Percentiles rank a stretch among this genome's conserved stretches.
Conservation (phyloP, 305 asterid species). For the Fraxinus dipetala region DNA sequence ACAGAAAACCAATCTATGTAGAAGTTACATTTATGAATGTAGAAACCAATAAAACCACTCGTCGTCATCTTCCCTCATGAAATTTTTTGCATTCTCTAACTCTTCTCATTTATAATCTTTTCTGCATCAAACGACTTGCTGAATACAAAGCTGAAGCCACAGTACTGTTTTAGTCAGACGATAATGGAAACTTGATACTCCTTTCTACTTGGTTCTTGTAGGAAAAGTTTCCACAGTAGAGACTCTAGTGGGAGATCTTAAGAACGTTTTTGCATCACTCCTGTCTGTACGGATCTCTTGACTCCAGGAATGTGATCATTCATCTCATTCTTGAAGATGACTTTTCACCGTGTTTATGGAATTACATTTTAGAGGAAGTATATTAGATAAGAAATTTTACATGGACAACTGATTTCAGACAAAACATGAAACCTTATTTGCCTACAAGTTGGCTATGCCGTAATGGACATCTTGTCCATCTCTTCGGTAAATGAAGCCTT, state of each 20-base stretch:
- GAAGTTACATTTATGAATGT: background rate
- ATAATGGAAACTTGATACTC: background rate
- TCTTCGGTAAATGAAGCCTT: background rate
- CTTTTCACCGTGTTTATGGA: background rate
- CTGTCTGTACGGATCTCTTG: background rate
- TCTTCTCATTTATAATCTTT: background rate
- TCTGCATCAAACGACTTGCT: background rate
- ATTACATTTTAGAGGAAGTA: background rate
- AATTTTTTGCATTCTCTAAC: background rate
- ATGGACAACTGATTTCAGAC: background rate
- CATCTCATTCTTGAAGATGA: background rate
- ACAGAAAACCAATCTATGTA: background rate
- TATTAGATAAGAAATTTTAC: background rate
- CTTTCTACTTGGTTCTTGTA: background rate
- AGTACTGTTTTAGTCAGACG: background rate
- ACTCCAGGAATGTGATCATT: background rate
- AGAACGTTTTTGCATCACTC: background rate
- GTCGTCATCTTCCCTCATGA: background rate
- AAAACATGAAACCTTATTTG: background rate
- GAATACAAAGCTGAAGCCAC: background rate
- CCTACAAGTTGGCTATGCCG: background rate
- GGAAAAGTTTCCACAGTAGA: background rate
- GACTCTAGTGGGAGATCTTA: background rate
- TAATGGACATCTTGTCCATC: background rate
- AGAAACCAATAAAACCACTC: background rate